These are phyloP conservation scores for Yamadazyma phyllophila DNA, from an alignment of 805 yeast genomes.

Conservation along the genomic window DNA sequence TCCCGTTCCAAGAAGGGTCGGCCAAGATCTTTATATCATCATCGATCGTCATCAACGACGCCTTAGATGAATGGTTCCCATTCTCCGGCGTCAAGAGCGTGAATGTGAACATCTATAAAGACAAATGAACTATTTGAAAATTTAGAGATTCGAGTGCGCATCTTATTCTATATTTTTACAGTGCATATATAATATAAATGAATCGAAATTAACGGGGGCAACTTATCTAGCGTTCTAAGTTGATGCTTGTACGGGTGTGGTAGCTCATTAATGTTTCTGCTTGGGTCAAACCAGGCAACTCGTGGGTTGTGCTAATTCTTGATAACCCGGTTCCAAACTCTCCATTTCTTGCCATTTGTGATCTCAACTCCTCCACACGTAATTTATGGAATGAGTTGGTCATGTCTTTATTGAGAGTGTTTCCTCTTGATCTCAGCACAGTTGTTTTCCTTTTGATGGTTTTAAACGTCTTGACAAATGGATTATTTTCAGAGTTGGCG, in stretches of 20 bases:
- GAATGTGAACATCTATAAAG: constrained; percentile 35
- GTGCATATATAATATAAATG: constrained; percentile 2
- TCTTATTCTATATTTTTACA: constrained; percentile 1
- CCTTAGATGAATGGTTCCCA: constrained; percentile 29
- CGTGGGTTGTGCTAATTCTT: constrained; percentile 44
- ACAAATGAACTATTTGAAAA: neutral
- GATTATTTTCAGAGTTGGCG: constrained; percentile 13
- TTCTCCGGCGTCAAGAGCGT: constrained; percentile 30
- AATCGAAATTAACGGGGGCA: neutral
- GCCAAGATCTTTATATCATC: constrained; percentile 53
- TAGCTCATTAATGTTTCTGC: constrained; percentile 47
- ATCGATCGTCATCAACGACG: constrained; percentile 58
- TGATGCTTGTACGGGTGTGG: constrained; percentile 41
- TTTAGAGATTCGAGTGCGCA: neutral
- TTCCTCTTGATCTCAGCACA: constrained; percentile 23
- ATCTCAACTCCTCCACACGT: constrained; percentile 31
- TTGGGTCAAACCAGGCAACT: constrained; percentile 48
- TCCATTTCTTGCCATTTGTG: constrained; percentile 38
- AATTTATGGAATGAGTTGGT: constrained; percentile 32
- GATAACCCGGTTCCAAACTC: constrained; percentile 32
- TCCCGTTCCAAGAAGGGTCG: constrained; percentile 77
- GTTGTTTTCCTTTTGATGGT: constrained; percentile 32
- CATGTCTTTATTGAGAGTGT: constrained; percentile 18
- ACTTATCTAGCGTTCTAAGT: constrained; percentile 19
- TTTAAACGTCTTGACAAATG: constrained; percentile 29